A percentile compares a stretch with the other conserved stretches of the same genome.
phyloP scores from a whole-genome alignment of 179 eudicot genomes.

The Drosera spatulata region DNA sequence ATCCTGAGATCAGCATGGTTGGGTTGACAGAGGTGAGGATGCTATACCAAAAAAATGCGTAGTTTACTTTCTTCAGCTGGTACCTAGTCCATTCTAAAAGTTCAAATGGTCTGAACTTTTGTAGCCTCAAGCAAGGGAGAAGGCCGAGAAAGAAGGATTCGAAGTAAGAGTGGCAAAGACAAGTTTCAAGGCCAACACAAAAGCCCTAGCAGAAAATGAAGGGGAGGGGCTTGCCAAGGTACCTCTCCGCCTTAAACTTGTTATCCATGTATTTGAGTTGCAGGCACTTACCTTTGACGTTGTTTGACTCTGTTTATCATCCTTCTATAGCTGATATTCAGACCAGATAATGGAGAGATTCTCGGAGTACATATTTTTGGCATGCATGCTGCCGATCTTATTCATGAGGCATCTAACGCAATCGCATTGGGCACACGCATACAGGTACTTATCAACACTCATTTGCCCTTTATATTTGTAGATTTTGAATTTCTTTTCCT shows the following conservation, averaged over 20 bases:
- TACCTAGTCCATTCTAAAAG: not conserved
- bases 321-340: conserved; percentile 69
- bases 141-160: conserved; percentile 87
- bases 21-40: conserved; percentile 80
- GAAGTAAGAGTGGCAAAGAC: conserved; percentile 80
- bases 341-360: conserved; percentile 99
- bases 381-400: conserved; percentile 96
- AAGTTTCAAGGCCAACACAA: conserved; percentile 99
- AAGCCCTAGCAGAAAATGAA: conserved; percentile 99
- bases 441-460: conserved; percentile 33
- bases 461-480: no score
- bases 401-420: conserved; percentile 99
- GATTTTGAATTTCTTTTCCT: no score
- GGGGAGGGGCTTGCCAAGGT: conserved; percentile 99
- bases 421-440: conserved; percentile 84
- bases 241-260: not conserved
- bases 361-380: conserved; percentile 99
- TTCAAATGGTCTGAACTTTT: conserved; percentile 3
- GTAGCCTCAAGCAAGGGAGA: conserved; percentile 99
- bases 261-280: not conserved
- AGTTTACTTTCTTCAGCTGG: not conserved
- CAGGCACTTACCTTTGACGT: no score
- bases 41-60: no score
- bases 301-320: no score
- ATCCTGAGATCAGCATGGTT: conserved; percentile 99